phyloP scores from a whole-genome alignment of 2,329 filamentous ascomycete genomes.

The Fusarium scirpi region DNA sequence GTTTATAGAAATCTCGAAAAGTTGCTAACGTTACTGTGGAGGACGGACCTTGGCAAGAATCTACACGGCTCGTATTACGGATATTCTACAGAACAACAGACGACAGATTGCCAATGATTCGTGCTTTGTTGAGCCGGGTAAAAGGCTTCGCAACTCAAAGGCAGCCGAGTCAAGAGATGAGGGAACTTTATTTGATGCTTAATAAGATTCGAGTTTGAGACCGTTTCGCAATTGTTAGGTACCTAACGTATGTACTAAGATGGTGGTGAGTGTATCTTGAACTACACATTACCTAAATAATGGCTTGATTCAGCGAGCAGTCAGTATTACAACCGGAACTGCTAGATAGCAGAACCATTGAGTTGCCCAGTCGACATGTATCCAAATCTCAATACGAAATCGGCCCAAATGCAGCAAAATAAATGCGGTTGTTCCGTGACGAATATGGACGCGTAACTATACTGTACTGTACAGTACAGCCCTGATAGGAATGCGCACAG shows the following conservation, averaged over 20 bases:
- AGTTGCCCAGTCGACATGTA: neutral
- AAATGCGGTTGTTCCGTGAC: slow-evolving; percentile 19
- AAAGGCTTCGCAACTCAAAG: neutral
- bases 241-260: neutral
- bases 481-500: slow-evolving; percentile 35
- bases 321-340: neutral
- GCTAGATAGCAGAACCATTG: neutral
- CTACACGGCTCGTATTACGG: slow-evolving; percentile 9
- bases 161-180: neutral
- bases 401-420: neutral
- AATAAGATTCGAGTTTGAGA: neutral
- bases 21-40: neutral
- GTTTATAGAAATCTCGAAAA: slow-evolving; percentile 8
- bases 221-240: neutral
- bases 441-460: slow-evolving; percentile 27
- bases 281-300: neutral
- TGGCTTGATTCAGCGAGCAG: neutral
- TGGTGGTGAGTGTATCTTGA: neutral
- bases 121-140: neutral
- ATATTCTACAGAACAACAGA: neutral
- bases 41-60: neutral
- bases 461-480: slow-evolving; percentile 7
- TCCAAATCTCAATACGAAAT: neutral
- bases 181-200: neutral
- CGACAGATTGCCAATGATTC: slow-evolving; percentile 4